These are phyloP conservation scores for Conringia planisiliqua DNA, from an alignment of 345 rosid species.

Conservation along the genomic window DNA sequence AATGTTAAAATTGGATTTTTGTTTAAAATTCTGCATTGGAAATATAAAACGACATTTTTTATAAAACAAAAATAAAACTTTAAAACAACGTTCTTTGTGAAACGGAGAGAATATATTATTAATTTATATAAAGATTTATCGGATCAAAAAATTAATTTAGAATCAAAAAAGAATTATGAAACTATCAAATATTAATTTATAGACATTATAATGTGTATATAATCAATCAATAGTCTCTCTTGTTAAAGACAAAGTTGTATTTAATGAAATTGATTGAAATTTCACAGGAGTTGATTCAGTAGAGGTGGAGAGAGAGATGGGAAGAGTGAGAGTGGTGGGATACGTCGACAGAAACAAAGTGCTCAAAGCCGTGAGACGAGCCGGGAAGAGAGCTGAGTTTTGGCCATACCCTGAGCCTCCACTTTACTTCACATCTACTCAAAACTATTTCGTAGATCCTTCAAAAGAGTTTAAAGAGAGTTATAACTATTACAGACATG, in stretches of 20 bases:
- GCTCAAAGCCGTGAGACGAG: slow-evolving; percentile 72
- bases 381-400: slow-evolving; percentile 91
- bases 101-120: too few species aligned
- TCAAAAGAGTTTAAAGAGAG: slow-evolving; percentile 77
- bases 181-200: not conserved
- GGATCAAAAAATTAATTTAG: not conserved
- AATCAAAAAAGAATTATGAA: not conserved
- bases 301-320: slow-evolving; percentile 64
- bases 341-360: slow-evolving; percentile 89
- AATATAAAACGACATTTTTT: too few species aligned
- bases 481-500: slow-evolving; percentile 79
- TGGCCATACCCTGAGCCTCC: slow-evolving; percentile 92
- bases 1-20: too few species aligned
- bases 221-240: not conserved
- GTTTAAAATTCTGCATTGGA: too few species aligned
- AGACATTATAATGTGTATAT: not conserved
- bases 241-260: not conserved
- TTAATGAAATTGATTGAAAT: not conserved
- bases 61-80: too few species aligned
- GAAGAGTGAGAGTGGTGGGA: slow-evolving; percentile 77
- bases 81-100: too few species aligned
- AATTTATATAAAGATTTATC: not conserved
- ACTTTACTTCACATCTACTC: slow-evolving; percentile 67
- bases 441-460: slow-evolving; percentile 68
- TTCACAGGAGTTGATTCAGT: slow-evolving; percentile 70